A percentile compares a stretch with the other conserved stretches of the same genome.
phyloP scores from a whole-genome alignment of 2,329 filamentous ascomycete genomes.

The Fusarium lateritium region DNA sequence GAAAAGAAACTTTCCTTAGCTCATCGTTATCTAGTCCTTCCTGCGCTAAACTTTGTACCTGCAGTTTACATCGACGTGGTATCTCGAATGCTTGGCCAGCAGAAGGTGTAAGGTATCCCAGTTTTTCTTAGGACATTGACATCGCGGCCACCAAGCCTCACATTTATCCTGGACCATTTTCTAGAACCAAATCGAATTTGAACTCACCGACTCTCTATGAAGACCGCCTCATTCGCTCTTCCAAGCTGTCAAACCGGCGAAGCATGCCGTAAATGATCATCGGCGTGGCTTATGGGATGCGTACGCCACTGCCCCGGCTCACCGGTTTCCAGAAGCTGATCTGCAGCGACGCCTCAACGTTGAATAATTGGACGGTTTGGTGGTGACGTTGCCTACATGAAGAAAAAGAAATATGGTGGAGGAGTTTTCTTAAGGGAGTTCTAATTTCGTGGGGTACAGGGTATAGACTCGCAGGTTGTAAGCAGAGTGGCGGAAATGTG shows the following conservation, averaged over 20 bases:
- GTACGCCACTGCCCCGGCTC: slow-evolving; percentile 25
- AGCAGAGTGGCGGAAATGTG: slow-evolving; percentile 17
- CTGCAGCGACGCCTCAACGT: slow-evolving; percentile 2
- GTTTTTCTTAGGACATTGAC: not conserved
- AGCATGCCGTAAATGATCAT: slow-evolving; percentile 5
- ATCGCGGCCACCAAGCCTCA: not conserved
- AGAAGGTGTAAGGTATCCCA: not conserved
- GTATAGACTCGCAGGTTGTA: not conserved
- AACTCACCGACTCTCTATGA: slow-evolving; percentile 15
- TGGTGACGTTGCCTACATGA: slow-evolving; percentile 6
- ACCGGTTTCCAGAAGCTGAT: slow-evolving; percentile 37
- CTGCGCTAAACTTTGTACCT: not conserved
- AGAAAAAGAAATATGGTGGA: not conserved
- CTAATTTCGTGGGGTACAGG: slow-evolving; percentile 6
- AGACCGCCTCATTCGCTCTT: not conserved
- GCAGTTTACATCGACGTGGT: slow-evolving; percentile 17
- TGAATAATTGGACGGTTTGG: slow-evolving; percentile 18
- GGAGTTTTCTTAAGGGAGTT: not conserved
- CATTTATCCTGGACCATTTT: not conserved
- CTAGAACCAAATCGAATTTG: not conserved
- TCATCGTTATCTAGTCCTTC: not conserved
- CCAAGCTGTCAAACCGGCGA: not conserved
- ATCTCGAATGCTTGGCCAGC: not conserved
- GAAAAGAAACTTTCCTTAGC: not conserved
- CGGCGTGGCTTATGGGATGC: slow-evolving; percentile 20